These are phyloP conservation scores for Salvia splendens DNA, from an alignment of 257 asterid genomes.

Conservation along the genomic window DNA sequence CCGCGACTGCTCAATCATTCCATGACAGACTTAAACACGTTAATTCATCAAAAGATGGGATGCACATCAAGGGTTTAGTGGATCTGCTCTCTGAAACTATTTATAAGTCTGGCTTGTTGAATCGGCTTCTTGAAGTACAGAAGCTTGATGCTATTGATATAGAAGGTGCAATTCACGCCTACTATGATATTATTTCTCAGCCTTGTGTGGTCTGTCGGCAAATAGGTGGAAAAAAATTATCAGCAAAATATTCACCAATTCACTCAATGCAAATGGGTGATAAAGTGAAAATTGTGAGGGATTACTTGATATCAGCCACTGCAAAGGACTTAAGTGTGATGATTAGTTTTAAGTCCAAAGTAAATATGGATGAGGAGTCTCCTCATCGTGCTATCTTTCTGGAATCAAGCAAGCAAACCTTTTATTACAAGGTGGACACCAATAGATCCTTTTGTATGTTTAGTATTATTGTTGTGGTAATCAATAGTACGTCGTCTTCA, in stretches of 20 bases:
- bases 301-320: slow-evolving; percentile 88
- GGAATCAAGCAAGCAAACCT: slow-evolving; percentile 70
- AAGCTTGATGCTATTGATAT: slow-evolving; percentile 76
- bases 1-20: slow-evolving; percentile 51
- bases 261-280: slow-evolving; percentile 67
- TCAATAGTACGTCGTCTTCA: background rate
- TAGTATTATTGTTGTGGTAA: slow-evolving; percentile 17
- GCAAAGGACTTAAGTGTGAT: slow-evolving; percentile 96
- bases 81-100: slow-evolving; percentile 74
- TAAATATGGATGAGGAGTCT: slow-evolving; percentile 48
- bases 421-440: slow-evolving; percentile 75
- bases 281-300: slow-evolving; percentile 68
- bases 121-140: slow-evolving; percentile 83
- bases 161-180: slow-evolving; percentile 95
- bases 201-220: slow-evolving; percentile 65
- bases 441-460: background rate
- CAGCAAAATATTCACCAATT: slow-evolving; percentile 50
- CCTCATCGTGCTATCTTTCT: slow-evolving; percentile 48
- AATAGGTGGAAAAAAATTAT: slow-evolving; percentile 41
- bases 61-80: slow-evolving; percentile 59
- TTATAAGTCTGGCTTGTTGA: slow-evolving; percentile 58
- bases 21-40: slow-evolving; percentile 60
- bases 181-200: slow-evolving; percentile 67
- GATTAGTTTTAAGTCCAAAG: slow-evolving; percentile 67
- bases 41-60: slow-evolving; percentile 61